phyloP scores from a whole-genome alignment of 257 asterid species.

The Anisodus acutangulus region DNA sequence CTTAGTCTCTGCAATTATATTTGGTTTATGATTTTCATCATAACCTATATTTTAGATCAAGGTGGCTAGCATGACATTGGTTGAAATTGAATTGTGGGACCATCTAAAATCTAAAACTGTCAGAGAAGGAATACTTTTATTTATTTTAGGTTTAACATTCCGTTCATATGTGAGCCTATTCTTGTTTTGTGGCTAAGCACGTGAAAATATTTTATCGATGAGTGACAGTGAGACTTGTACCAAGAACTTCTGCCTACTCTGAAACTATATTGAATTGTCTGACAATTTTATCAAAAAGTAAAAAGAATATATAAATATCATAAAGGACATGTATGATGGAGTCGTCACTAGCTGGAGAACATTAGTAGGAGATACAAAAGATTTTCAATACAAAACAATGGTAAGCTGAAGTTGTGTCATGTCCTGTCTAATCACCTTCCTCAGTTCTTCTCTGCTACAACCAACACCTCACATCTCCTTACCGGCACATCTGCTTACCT shows the following conservation, averaged over 20 bases:
- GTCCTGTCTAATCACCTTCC: no score
- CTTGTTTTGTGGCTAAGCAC: neutral
- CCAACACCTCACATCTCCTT: no score
- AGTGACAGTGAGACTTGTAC: neutral
- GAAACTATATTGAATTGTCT: neutral
- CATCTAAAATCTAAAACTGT: neutral
- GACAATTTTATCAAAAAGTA: neutral
- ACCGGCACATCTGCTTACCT: no score
- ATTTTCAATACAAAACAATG: no score
- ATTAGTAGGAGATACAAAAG: no score
- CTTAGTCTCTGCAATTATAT: neutral
- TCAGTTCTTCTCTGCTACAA: no score
- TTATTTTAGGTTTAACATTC: neutral
- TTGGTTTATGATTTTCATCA: neutral
- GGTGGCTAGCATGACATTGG: neutral
- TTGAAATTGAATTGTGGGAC: conserved; percentile 4
- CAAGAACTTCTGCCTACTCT: neutral
- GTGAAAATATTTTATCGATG: neutral
- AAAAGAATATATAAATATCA: no score
- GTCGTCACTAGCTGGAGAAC: no score
- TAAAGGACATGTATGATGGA: no score
- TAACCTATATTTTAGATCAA: neutral
- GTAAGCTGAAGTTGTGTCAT: no score
- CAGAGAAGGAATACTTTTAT: neutral
- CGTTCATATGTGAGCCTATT: neutral